A percentile compares a stretch with the other conserved stretches of the same genome.
Conservation (phyloP, 2,329 filamentous ascomycete species). For the Apiospora malaysiana region DNA sequence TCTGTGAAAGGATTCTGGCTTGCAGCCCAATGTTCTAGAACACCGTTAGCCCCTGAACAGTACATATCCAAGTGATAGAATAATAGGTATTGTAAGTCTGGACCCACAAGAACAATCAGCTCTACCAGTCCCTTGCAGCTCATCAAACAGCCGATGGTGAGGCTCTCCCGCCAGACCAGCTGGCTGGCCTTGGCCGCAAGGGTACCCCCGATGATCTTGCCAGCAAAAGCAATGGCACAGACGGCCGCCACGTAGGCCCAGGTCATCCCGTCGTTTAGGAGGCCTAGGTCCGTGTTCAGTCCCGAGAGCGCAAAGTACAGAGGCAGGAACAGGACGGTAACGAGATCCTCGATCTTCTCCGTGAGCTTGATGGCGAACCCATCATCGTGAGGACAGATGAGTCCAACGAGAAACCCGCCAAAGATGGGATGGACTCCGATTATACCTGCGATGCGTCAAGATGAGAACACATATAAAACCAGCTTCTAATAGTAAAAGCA, state of each 20-base stretch:
- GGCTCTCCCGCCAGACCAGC: constrained; percentile 87
- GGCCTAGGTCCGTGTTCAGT: constrained; percentile 83
- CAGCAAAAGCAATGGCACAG: constrained; percentile 79
- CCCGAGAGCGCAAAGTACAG: constrained; percentile 95
- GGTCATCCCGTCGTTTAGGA: constrained; percentile 79
- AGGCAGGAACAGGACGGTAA: constrained; percentile 82
- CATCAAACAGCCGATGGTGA: constrained; percentile 86
- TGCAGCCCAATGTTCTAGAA: constrained; percentile 71
- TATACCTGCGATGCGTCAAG: constrained; percentile 62
- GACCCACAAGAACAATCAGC: constrained; percentile 84
- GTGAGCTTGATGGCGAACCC: constrained; percentile 91
- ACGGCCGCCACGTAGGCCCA: constrained; percentile 93
- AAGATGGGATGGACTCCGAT: constrained; percentile 97
- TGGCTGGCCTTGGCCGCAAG: constrained; percentile 77
- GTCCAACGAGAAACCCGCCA: constrained; percentile 85
- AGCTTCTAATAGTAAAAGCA: constrained; percentile 53
- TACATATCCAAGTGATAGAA: no score
- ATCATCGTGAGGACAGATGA: constrained; percentile 89
- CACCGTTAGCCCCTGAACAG: constrained; percentile 1
- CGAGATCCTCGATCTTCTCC: constrained; percentile 92
- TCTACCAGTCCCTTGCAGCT: constrained; percentile 96
- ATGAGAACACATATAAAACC: background rate
- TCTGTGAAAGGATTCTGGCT: constrained; percentile 71
- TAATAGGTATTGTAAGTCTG: background rate
- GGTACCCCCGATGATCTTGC: constrained; percentile 84